Evolutionary conservation across 164 flowering plant genomes (phyloP).

Genomic region (Annona cherimola): DNA sequence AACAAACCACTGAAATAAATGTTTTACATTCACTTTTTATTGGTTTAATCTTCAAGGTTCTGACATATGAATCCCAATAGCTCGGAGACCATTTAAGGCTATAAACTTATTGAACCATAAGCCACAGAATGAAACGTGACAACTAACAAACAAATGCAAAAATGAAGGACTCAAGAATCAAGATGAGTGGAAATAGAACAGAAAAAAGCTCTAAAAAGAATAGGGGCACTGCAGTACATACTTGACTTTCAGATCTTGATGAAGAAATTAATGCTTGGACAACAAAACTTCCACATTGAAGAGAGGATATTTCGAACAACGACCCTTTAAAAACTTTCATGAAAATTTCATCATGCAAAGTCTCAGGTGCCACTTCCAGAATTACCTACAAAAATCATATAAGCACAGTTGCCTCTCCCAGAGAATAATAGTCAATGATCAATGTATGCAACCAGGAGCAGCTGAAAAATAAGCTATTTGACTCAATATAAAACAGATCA

Average conservation of each 20-base stretch:
- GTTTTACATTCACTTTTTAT: too few species aligned
- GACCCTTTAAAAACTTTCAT: constrained; percentile 56
- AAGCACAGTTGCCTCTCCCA: background rate
- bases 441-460: background rate
- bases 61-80: too few species aligned
- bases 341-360: constrained; percentile 54
- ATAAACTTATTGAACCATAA: too few species aligned
- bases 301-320: constrained; percentile 56
- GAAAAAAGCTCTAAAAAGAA: background rate
- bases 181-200: background rate
- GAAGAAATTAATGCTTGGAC: constrained; percentile 80
- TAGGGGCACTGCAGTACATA: constrained; percentile 28
- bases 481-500: background rate
- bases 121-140: too few species aligned
- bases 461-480: background rate
- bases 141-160: too few species aligned
- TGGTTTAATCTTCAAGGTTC: too few species aligned
- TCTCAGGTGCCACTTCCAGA: constrained; percentile 82
- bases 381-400: constrained; percentile 56
- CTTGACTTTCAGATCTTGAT: constrained; percentile 55
- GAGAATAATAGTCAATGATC: background rate
- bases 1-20: too few species aligned
- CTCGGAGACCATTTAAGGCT: too few species aligned
- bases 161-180: too few species aligned
- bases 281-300: constrained; percentile 79